These are phyloP conservation scores for Tephrocybe sp. DNA, from an alignment of 768 basidiomycete genomes.

Conservation along the genomic window DNA sequence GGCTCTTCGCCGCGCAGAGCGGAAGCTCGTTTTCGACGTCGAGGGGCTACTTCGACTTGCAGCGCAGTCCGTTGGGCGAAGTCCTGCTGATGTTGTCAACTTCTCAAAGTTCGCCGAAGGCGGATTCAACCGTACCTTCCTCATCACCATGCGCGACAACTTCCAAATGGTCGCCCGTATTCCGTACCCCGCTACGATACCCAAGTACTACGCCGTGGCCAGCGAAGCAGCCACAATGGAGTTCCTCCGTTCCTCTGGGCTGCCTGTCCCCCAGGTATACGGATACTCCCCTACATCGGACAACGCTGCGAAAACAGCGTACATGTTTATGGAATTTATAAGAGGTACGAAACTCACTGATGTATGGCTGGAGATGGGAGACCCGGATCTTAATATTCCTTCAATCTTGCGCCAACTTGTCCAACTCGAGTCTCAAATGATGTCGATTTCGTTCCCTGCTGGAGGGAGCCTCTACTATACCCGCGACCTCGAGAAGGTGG, in stretches of 20 bases:
- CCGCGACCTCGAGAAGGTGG: conserved; percentile 40
- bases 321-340: too few species aligned
- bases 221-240: conserved; percentile 47
- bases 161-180: conserved; percentile 39
- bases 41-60: conserved; percentile 33
- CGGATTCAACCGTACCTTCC: too few species aligned
- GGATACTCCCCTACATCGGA: conserved; percentile 38
- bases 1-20: neutral
- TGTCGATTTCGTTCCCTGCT: conserved; percentile 45
- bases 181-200: conserved; percentile 34
- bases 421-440: conserved; percentile 45
- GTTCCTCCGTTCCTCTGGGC: conserved; percentile 33
- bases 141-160: conserved; percentile 33
- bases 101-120: conserved; percentile 42
- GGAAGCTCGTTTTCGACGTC: conserved; percentile 3
- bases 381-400: conserved; percentile 34
- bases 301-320: conserved; percentile 39
- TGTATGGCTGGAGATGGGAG: conserved; percentile 34
- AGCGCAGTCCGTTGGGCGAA: conserved; percentile 33
- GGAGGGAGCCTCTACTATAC: conserved; percentile 47
- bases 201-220: conserved; percentile 35
- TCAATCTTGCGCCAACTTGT: conserved; percentile 43
- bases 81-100: conserved; percentile 32
- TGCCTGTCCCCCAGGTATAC: conserved; percentile 41
- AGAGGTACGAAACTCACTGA: conserved; percentile 41